These are phyloP conservation scores for Yamadazyma sp. DNA, from an alignment of 1,139 yeast genomes.

Conservation along the genomic window DNA sequence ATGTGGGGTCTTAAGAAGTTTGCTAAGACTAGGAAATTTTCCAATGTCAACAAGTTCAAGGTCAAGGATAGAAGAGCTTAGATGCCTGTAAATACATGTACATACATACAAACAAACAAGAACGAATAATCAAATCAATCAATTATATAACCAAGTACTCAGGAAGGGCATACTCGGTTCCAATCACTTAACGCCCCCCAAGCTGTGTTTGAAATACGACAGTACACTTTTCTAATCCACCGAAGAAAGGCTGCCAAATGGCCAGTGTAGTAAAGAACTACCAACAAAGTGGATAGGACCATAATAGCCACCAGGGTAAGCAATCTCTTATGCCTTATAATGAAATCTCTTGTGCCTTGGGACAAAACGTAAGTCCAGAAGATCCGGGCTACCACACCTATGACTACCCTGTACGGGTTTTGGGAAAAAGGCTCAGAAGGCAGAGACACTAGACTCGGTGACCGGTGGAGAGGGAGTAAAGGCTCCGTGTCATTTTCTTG, in stretches of 20 bases:
- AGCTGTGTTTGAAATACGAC: constrained; percentile 15
- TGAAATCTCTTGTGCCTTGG: constrained; percentile 8
- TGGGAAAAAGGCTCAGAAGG: neutral
- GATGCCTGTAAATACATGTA: constrained; percentile 9
- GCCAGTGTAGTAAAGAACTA: constrained; percentile 19
- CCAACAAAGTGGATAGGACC: constrained; percentile 9
- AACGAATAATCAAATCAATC: constrained; percentile 3
- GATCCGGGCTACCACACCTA: neutral
- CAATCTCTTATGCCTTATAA: constrained; percentile 3
- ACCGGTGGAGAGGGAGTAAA: neutral
- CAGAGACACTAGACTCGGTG: neutral
- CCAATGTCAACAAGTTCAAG: constrained; percentile 77
- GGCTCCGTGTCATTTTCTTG: neutral
- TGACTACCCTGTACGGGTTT: neutral
- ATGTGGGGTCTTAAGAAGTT: constrained; percentile 98
- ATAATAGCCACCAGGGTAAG: constrained; percentile 12
- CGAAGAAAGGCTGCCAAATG: constrained; percentile 13
- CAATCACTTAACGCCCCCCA: constrained; percentile 6
- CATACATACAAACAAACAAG: constrained; percentile 11
- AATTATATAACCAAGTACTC: too few relatives aligned
- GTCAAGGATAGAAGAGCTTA: constrained; percentile 75
- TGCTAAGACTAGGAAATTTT: constrained; percentile 91
- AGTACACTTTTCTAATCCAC: constrained; percentile 14
- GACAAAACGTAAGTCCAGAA: constrained; percentile 14
- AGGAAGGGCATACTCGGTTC: constrained; percentile 5